phyloP scores from a whole-genome alignment of 192 early-diverging fungal genomes.

The Dissophora ornata region DNA sequence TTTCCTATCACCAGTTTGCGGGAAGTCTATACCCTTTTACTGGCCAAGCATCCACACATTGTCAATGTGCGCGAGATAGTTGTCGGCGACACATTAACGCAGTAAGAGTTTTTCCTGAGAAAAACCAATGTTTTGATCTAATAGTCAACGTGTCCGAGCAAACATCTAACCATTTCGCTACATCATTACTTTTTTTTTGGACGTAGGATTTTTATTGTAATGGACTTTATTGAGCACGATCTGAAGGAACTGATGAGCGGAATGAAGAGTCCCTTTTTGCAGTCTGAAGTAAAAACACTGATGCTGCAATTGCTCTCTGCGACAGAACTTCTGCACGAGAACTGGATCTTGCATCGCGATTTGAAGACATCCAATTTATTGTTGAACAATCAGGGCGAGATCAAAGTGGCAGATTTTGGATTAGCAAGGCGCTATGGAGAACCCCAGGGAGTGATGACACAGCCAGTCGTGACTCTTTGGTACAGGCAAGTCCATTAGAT shows the following conservation, averaged over 20 bases:
- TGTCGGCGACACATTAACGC: conserved; percentile 69
- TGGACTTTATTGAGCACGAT: conserved; percentile 98
- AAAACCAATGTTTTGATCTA: no score
- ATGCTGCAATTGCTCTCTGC: conserved; percentile 76
- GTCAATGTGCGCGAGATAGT: conserved; percentile 85
- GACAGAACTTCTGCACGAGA: conserved; percentile 70
- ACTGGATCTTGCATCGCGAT: conserved; percentile 79
- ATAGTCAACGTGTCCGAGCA: no score
- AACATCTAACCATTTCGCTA: no score
- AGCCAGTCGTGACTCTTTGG: conserved; percentile 77
- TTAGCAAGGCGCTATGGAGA: conserved; percentile 72
- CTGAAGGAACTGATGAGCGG: conserved; percentile 89
- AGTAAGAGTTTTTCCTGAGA: conserved; percentile 54
- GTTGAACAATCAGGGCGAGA: conserved; percentile 67
- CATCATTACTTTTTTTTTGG: no score
- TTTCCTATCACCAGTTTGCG: conserved; percentile 84
- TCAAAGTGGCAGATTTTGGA: conserved; percentile 80
- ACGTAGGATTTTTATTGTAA: conserved; percentile 95
- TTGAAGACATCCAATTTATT: conserved; percentile 74
- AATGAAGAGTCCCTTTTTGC: conserved; percentile 83
- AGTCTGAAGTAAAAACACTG: conserved; percentile 86
- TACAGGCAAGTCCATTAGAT: conserved; percentile 60
- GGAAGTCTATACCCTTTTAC: conserved; percentile 78
- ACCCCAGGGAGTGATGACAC: conserved; percentile 72
- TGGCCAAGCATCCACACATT: conserved; percentile 87